phyloP scores from a whole-genome alignment of 2,329 filamentous ascomycete species.

The Aspergillus jensenii region DNA sequence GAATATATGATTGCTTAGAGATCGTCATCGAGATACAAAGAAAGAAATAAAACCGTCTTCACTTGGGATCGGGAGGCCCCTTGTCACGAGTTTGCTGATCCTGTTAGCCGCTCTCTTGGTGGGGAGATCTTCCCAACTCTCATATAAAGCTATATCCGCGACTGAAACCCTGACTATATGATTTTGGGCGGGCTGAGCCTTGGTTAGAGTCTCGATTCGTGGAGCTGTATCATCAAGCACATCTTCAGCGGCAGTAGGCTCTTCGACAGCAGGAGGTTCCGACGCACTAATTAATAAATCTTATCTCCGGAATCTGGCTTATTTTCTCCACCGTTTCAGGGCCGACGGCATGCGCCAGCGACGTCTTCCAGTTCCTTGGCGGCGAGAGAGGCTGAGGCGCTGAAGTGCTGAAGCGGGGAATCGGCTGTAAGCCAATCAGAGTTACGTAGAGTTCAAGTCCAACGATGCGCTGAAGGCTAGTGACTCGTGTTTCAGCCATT shows the following conservation, averaged over 20 bases:
- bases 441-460: not conserved
- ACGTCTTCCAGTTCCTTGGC: not conserved
- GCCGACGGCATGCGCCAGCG: not conserved
- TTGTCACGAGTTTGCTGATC: not conserved
- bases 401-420: not conserved
- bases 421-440: not conserved
- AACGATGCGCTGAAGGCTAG: not conserved
- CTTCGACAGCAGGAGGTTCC: not conserved
- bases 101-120: not conserved
- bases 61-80: not conserved
- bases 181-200: not conserved
- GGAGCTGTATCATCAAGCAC: not conserved
- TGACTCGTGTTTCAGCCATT: not conserved
- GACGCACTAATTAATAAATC: not conserved
- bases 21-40: not conserved
- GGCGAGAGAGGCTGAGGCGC: not conserved
- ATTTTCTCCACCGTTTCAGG: not conserved
- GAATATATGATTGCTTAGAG: not conserved
- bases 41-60: not conserved
- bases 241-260: not conserved
- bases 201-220: not conserved
- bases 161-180: not conserved
- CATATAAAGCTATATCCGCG: not conserved
- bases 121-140: not conserved
- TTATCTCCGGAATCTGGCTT: not conserved